A percentile compares a stretch with the other conserved stretches of the same genome.
Conservation (phyloP, 345 rosid genomes). For the Sisymbrium irio region DNA sequence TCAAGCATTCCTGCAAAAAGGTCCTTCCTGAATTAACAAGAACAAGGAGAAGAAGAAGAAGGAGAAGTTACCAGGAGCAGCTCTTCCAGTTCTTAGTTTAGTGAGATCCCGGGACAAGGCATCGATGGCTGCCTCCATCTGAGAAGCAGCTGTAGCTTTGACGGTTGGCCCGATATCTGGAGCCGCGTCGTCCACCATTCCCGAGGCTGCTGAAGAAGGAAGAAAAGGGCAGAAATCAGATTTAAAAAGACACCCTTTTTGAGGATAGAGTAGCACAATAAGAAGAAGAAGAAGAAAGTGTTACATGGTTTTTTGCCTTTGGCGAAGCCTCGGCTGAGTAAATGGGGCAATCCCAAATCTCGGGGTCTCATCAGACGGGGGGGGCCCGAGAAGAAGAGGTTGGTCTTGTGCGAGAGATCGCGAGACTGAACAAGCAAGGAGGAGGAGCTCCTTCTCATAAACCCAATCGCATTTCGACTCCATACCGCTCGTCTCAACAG, state of each 20-base stretch:
- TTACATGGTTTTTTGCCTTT: constrained; percentile 66
- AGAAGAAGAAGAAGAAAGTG: neutral
- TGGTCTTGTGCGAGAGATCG: constrained; percentile 26
- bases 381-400: constrained; percentile 21
- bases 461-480: constrained; percentile 33
- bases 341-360: constrained; percentile 24
- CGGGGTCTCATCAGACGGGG: constrained; percentile 5
- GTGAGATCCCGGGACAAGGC: constrained; percentile 73
- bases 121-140: constrained; percentile 87
- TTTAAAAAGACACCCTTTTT: neutral
- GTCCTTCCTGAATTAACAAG: too few relatives aligned
- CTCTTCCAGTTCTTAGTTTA: constrained; percentile 86
- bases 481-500: constrained; percentile 49
- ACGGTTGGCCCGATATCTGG: constrained; percentile 68
- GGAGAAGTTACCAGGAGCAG: constrained; percentile 21
- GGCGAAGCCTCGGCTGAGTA: constrained; percentile 67
- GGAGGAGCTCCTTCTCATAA: constrained; percentile 36
- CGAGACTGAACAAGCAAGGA: constrained; percentile 30
- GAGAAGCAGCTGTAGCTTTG: constrained; percentile 61
- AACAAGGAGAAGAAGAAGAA: too few relatives aligned
- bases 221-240: too few relatives aligned
- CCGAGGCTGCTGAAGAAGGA: constrained; percentile 48
- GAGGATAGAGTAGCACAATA: too few relatives aligned
- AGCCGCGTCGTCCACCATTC: constrained; percentile 42
- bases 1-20: constrained; percentile 77